Evolutionary conservation across 1,139 yeast genomes (phyloP).

Genomic region (Debaryomycetaceae sp.): DNA sequence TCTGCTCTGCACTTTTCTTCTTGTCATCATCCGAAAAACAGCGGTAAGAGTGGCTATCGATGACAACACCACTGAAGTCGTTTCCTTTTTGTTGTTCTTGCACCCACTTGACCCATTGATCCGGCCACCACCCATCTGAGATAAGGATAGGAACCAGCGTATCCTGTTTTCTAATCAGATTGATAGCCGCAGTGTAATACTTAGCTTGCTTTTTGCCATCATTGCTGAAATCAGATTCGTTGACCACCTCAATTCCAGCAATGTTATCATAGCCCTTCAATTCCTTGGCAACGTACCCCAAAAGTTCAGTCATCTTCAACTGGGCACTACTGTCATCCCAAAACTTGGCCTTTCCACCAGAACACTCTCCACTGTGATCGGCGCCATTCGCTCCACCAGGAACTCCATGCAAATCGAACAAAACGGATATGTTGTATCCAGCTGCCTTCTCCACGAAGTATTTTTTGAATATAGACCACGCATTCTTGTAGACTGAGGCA

Average conservation of each 20-base stretch:
- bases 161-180: slow-evolving; percentile 57
- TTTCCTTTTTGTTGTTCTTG: slow-evolving; percentile 36
- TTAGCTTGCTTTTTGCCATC: slow-evolving; percentile 46
- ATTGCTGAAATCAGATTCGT: slow-evolving; percentile 70
- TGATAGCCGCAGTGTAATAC: slow-evolving; percentile 69
- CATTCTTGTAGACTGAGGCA: slow-evolving; percentile 53
- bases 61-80: slow-evolving; percentile 54
- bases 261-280: slow-evolving; percentile 59
- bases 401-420: slow-evolving; percentile 83
- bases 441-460: slow-evolving; percentile 55
- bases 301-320: slow-evolving; percentile 44
- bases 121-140: slow-evolving; percentile 94
- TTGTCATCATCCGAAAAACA: slow-evolving; percentile 80
- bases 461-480: slow-evolving; percentile 62
- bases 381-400: slow-evolving; percentile 92
- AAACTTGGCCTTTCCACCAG: slow-evolving; percentile 53
- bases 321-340: slow-evolving; percentile 52
- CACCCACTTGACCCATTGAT: slow-evolving; percentile 73
- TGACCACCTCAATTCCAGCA: slow-evolving; percentile 78
- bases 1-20: slow-evolving; percentile 58
- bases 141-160: slow-evolving; percentile 64
- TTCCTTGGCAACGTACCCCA: slow-evolving; percentile 63
- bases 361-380: slow-evolving; percentile 73
- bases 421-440: slow-evolving; percentile 58
- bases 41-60: slow-evolving; percentile 84